phyloP scores from a whole-genome alignment of 1,284 basidiomycete genomes.

The Rhodotorula mucilaginosa region DNA sequence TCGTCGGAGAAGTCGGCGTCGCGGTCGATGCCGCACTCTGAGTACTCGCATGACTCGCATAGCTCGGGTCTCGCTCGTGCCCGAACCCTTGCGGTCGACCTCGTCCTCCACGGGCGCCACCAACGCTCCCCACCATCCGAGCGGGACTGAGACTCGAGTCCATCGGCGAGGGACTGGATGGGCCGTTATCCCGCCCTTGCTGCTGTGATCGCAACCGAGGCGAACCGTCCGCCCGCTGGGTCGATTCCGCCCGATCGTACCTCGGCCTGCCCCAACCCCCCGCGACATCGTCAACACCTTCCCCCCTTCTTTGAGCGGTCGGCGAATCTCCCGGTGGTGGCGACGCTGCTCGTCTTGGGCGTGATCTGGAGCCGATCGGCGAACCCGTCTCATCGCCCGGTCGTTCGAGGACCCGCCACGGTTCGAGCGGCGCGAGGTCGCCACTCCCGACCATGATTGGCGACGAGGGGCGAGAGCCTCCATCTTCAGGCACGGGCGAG shows the following conservation, averaged over 20 bases:
- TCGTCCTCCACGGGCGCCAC: not conserved
- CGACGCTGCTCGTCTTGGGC: not conserved
- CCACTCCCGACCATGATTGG: not conserved
- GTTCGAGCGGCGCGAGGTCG: not conserved
- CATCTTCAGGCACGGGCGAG: conserved; percentile 11
- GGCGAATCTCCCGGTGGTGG: not conserved
- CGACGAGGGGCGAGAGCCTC: not conserved
- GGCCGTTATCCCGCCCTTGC: not conserved
- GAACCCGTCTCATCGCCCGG: not conserved
- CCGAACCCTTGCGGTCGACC: not conserved
- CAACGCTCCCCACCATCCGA: not conserved
- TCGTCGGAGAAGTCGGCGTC: conserved; percentile 2
- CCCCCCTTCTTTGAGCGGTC: not conserved
- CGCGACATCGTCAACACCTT: not conserved
- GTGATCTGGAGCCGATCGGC: not conserved
- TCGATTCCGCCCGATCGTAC: conserved; percentile 8
- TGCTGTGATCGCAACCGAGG: not conserved
- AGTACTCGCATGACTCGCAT: not conserved
- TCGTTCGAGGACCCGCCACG: not conserved
- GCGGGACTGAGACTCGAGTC: not conserved
- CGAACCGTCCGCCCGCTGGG: not conserved
- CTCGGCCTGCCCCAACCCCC: not conserved
- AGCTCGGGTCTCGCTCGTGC: conserved; percentile 4
- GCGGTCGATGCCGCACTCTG: not conserved
- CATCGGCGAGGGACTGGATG: not conserved